A percentile compares a stretch with the other conserved stretches of the same genome.
Conservation (phyloP, 768 basidiomycete genomes). For the Mycena belliarum region DNA sequence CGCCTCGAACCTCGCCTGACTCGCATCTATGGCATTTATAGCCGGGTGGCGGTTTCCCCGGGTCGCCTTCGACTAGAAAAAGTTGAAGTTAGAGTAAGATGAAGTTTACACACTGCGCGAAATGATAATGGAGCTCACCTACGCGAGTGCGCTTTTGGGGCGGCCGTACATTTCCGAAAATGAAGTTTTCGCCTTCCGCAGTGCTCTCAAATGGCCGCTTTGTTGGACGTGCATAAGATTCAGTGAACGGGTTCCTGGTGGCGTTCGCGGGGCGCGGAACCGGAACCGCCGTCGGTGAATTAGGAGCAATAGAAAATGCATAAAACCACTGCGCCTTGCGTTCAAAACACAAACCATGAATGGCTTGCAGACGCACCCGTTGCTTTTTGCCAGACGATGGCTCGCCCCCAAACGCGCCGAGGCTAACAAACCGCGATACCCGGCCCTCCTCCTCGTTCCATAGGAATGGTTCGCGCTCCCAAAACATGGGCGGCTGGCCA, state of each 20-base stretch:
- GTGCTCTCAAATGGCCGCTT: constrained; percentile 57
- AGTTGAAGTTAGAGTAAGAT: too few species aligned
- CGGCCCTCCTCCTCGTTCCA: constrained; percentile 77
- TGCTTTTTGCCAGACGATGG: constrained; percentile 71
- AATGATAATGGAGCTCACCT: constrained; percentile 37
- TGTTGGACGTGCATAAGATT: constrained; percentile 32
- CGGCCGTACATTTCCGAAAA: constrained; percentile 64
- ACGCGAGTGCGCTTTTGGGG: constrained; percentile 58
- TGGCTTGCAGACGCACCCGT: constrained; percentile 57
- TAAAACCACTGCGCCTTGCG: constrained; percentile 84
- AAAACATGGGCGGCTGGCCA: constrained; percentile 74
- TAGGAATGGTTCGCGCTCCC: constrained; percentile 91
- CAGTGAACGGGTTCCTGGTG: constrained; percentile 71
- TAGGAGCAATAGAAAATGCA: constrained; percentile 83
- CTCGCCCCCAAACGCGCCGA: constrained; percentile 84
- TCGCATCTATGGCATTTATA: constrained; percentile 81
- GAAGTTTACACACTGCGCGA: constrained; percentile 3
- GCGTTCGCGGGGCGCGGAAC: constrained; percentile 56
- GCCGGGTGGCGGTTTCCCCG: constrained; percentile 63
- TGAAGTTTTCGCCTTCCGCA: constrained; percentile 60
- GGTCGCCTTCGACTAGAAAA: constrained; percentile 37
- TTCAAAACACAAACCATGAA: not conserved
- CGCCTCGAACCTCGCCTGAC: constrained; percentile 60
- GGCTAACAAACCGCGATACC: constrained; percentile 77
- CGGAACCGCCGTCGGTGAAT: constrained; percentile 36